phyloP scores from a whole-genome alignment of 805 yeast genomes.

The Ogataea ganodermae region DNA sequence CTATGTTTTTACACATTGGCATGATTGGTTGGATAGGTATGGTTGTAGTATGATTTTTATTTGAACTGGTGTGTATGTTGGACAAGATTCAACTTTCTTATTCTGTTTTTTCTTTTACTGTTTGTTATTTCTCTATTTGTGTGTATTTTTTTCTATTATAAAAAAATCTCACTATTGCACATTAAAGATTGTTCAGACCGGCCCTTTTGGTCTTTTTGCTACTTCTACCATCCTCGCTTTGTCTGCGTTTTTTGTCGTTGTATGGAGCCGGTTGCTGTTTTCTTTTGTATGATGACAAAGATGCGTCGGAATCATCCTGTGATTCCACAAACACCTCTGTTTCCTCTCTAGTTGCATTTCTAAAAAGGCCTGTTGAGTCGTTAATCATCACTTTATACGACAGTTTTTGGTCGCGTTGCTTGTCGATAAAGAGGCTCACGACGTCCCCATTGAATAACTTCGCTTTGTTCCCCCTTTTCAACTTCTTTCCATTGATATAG shows the following conservation, averaged over 20 bases:
- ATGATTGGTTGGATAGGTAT: conserved; percentile 4
- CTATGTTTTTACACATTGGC: not conserved
- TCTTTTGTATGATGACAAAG: conserved; percentile 5
- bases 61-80: not conserved
- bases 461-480: conserved; percentile 65
- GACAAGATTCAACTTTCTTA: too few relatives aligned
- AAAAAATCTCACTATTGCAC: too few relatives aligned
- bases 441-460: conserved; percentile 65
- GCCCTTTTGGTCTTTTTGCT: conserved; percentile 26
- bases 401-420: conserved; percentile 49
- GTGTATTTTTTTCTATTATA: too few relatives aligned
- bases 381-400: conserved; percentile 54
- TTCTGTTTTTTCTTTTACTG: not conserved
- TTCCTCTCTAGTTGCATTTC: conserved; percentile 44
- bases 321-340: conserved; percentile 17
- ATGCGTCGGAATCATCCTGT: conserved; percentile 24
- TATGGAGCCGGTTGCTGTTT: conserved; percentile 8
- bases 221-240: conserved; percentile 5
- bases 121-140: conserved; percentile 1
- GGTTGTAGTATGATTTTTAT: not conserved
- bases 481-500: conserved; percentile 57
- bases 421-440: conserved; percentile 67
- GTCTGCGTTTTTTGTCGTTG: conserved; percentile 14
- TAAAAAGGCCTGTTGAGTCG: conserved; percentile 65
- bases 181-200: conserved; percentile 21